Percentiles rank a stretch among this genome's conserved stretches.
Evolutionary conservation across 2,329 filamentous ascomycete species (phyloP).

Genomic region (Mycosphaerella sp.): DNA sequence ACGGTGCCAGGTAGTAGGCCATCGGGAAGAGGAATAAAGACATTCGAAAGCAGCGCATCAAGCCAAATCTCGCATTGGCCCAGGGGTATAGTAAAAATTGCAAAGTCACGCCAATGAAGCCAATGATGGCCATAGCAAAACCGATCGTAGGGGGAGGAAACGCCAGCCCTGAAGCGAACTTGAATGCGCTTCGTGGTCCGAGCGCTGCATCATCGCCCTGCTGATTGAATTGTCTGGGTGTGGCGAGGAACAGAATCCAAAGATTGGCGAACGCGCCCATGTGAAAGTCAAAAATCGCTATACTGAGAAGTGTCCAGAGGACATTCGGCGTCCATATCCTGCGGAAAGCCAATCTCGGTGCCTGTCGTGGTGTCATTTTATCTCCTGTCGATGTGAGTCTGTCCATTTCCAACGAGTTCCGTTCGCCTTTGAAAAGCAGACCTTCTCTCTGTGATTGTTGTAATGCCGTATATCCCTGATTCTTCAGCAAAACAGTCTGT

Average conservation of each 20-base stretch:
- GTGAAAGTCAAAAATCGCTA: conserved; percentile 66
- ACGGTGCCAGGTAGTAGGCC: conserved; percentile 63
- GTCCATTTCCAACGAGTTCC: conserved; percentile 30
- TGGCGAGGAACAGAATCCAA: conserved; percentile 71
- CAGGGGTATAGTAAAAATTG: conserved; percentile 66
- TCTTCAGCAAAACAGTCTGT: conserved; percentile 21
- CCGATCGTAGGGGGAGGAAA: conserved; percentile 65
- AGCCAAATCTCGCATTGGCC: conserved; percentile 60
- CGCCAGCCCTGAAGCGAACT: conserved; percentile 68
- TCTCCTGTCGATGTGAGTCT: conserved; percentile 34
- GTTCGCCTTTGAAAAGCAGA: conserved; percentile 28
- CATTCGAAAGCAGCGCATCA: conserved; percentile 60
- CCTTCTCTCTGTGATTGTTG: conserved; percentile 28
- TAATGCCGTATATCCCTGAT: conserved; percentile 27
- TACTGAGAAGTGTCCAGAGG: conserved; percentile 53
- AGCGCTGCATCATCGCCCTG: conserved; percentile 28
- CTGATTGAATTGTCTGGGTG: conserved; percentile 48
- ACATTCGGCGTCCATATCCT: conserved; percentile 51
- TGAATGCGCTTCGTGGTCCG: conserved; percentile 41
- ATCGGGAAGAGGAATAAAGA: conserved; percentile 65
- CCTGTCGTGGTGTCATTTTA: conserved; percentile 33
- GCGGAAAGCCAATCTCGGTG: conserved; percentile 41
- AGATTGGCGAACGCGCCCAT: conserved; percentile 70
- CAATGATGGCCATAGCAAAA: conserved; percentile 70
- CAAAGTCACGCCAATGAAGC: conserved; percentile 65